These are phyloP conservation scores for Ascochyta viciae-villosae DNA, from an alignment of 2,329 filamentous ascomycete species.

Conservation along the genomic window DNA sequence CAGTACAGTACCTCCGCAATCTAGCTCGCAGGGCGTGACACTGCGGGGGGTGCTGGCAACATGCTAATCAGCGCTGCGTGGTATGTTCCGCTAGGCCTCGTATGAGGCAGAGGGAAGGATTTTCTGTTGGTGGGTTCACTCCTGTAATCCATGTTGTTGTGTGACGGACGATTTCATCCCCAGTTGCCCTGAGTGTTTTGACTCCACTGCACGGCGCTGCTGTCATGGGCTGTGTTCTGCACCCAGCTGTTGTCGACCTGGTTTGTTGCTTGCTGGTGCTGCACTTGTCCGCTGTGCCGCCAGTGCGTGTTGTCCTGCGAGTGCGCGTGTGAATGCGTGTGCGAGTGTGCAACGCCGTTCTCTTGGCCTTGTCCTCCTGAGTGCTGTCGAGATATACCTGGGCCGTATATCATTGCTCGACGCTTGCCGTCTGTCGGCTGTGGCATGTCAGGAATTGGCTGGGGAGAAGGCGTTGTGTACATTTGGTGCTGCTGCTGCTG, in stretches of 20 bases:
- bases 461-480: slow-evolving; percentile 37
- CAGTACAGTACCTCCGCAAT: too few relatives aligned
- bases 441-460: slow-evolving; percentile 42
- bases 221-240: slow-evolving; percentile 3
- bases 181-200: slow-evolving; percentile 5
- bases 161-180: not conserved
- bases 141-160: not conserved
- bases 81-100: too few relatives aligned
- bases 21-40: too few relatives aligned
- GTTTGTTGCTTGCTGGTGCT: slow-evolving; percentile 7
- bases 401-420: slow-evolving; percentile 41
- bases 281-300: slow-evolving; percentile 2
- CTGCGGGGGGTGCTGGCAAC: too few relatives aligned
- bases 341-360: slow-evolving; percentile 3
- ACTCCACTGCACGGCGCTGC: slow-evolving; percentile 15
- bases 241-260: slow-evolving; percentile 7
- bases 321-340: not conserved
- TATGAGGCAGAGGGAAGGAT: too few relatives aligned
- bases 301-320: slow-evolving; percentile 10
- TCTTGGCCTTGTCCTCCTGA: slow-evolving; percentile 8
- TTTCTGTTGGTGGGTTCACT: not conserved
- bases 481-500: slow-evolving; percentile 14
- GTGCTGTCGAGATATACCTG: slow-evolving; percentile 26
- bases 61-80: too few relatives aligned
- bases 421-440: slow-evolving; percentile 42